A percentile compares a stretch with the other conserved stretches of the same genome.
Conservation (phyloP, 148 eudicot genomes). For the Vaccinium myrtillus region DNA sequence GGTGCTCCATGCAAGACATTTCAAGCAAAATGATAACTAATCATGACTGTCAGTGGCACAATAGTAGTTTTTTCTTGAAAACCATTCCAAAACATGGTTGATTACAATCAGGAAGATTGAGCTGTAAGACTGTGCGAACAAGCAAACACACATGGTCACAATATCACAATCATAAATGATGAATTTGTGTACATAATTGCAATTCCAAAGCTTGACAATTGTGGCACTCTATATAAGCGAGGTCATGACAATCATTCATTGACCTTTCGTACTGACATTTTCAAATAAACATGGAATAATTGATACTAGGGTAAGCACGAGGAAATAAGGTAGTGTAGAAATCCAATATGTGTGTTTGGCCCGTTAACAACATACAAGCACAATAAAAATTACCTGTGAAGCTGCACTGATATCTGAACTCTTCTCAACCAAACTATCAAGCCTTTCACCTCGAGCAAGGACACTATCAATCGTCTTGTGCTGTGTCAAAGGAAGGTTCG, state of each 20-base stretch:
- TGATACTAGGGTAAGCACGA: neutral
- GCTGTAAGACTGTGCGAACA: neutral
- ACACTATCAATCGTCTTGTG: conserved; percentile 95
- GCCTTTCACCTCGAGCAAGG: conserved; percentile 84
- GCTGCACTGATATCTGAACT: conserved; percentile 92
- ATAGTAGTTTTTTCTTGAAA: neutral
- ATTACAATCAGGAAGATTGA: neutral
- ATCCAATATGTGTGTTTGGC: neutral
- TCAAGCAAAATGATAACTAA: neutral
- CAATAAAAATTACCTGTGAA: conserved; percentile 64
- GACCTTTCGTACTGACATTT: neutral
- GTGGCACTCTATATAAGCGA: neutral
- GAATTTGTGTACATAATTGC: neutral
- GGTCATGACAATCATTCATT: neutral
- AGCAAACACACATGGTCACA: neutral
- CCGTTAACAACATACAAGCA: conserved; percentile 2
- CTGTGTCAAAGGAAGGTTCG: conserved; percentile 36
- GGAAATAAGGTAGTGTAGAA: neutral
- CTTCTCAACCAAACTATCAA: conserved; percentile 94
- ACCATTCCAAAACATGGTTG: neutral
- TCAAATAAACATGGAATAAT: neutral
- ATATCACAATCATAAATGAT: neutral
- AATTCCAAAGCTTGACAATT: neutral
- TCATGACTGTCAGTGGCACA: neutral
- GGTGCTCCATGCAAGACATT: too few relatives aligned